Evolutionary conservation across 2,329 filamentous ascomycete species (phyloP).

Genomic region (Cercospora canescens): DNA sequence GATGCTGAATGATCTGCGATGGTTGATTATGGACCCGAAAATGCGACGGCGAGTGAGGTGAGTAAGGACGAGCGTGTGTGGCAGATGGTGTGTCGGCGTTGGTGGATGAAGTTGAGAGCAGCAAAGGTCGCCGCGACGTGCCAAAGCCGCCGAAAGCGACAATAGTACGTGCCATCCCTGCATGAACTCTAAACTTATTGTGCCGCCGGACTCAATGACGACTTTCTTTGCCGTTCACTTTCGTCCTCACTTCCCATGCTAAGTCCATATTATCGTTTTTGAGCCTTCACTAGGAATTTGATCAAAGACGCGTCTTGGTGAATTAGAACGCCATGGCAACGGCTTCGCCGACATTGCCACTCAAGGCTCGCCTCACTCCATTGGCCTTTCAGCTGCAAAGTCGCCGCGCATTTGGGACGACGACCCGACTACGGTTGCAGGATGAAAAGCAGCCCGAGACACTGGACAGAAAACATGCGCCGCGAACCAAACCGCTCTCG

Average conservation of each 20-base stretch:
- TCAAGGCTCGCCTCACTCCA: conserved; percentile 30
- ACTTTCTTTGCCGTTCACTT: not conserved
- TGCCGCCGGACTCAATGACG: not conserved
- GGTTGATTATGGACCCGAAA: not conserved
- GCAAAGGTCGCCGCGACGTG: not conserved
- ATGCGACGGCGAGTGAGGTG: not conserved
- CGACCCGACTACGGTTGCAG: conserved; percentile 18
- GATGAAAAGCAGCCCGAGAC: conserved; percentile 24
- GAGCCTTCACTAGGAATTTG: accelerated
- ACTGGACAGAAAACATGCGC: conserved; percentile 19
- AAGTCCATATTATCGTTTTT: not conserved
- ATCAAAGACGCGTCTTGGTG: not conserved
- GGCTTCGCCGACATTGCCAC: conserved; percentile 22
- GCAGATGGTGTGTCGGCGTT: not conserved
- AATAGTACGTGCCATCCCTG: conserved; percentile 2
- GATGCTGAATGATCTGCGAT: not conserved
- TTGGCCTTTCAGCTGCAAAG: conserved; percentile 33
- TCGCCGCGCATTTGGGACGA: conserved; percentile 24
- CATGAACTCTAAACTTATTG: not conserved
- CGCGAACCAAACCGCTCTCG: conserved; percentile 25
- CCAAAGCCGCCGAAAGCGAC: not conserved
- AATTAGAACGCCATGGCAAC: conserved; percentile 2
- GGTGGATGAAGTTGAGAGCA: not conserved
- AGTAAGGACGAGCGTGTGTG: not conserved
- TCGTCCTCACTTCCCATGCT: not conserved